A percentile compares a stretch with the other conserved stretches of the same genome.
These are phyloP conservation scores for Trypanosoma vivax DNA, from an alignment of 208 protist species.

Conservation along the genomic window DNA sequence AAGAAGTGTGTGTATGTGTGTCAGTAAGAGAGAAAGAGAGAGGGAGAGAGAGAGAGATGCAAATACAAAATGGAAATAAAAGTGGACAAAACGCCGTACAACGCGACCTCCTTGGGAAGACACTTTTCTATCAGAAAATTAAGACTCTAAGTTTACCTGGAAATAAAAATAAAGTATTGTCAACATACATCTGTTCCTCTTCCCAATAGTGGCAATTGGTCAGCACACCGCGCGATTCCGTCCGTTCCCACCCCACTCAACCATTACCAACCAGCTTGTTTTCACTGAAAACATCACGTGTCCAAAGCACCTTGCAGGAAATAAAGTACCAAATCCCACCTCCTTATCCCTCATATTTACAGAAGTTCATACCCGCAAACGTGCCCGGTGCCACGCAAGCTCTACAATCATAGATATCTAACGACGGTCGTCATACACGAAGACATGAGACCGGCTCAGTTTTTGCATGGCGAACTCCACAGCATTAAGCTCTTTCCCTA, in stretches of 20 bases:
- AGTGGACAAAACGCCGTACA: neutral
- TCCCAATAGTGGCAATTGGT: no score
- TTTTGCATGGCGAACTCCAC: constrained; percentile 89
- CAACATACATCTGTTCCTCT: neutral
- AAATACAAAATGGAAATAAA: neutral
- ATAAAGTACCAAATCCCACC: no score
- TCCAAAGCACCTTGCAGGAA: no score
- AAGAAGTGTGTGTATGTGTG: neutral
- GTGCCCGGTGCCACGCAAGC: no score
- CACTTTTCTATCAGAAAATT: no score
- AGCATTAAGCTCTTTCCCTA: constrained; percentile 77
- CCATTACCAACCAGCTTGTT: no score
- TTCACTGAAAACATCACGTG: no score
- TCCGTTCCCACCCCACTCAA: no score
- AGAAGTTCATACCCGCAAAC: no score
- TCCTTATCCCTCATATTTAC: no score
- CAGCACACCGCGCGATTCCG: no score
- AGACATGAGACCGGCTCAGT: constrained; percentile 75
- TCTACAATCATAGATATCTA: constrained; percentile 14
- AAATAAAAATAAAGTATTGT: constrained; percentile 6
- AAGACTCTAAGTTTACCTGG: neutral
- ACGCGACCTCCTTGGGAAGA: neutral
- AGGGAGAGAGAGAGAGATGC: neutral
- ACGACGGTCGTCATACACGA: constrained; percentile 79
- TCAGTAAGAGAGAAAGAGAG: neutral